Evolutionary conservation across 2,329 filamentous ascomycete genomes (phyloP), one percentile per base, ranked within the genome.

Genomic region (Allantophomopsis cytisporea): DNA sequence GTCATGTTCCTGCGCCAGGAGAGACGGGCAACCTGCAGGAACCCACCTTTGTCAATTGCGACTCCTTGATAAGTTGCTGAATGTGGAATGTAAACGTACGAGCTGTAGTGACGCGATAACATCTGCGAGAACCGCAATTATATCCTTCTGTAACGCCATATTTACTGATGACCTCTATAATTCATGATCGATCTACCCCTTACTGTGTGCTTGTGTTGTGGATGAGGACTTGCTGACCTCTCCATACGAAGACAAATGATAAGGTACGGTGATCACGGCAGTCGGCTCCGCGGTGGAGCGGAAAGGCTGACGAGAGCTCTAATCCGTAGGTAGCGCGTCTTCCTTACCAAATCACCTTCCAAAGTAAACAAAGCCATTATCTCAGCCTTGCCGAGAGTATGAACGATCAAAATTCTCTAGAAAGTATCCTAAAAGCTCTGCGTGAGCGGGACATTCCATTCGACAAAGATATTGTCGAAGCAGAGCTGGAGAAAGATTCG

Each of bases 1-100:
- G 40, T 52, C 4, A 56, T 18, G 31, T 53, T 55, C 30, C 52
- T 43, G 33, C 42, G 43, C 54, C 52, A 56, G 47, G 52, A 50
- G 35, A 54, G 36, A 18, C 43, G 43, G 12, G 41, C 42, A 18
- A 55, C 47, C 54, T 56, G 31, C 32, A 14, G 18, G 18, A 20
- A 20, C 18, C 18, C 18, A 8, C 21, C 15, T 23, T 38, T 11
- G n/a, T 16, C 8, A 38, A 12, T 28, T 28, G 23, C 11, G 11
- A 28, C 3, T 28, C 23, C 23, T 32, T 39, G 10, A 14, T 18
- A 18, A 20, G 31, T 20, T 14, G 16, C 10, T 21, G 14, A 8
- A 12, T 32, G 6, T 12, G n/a, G 14, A 8, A 12, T 32, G 6
- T 12, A 20, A 17, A 16, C 37, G 13, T 38, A 38, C 37, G 7